Evolutionary conservation across 441 rosid species (phyloP).

Genomic region (Mallotus repandus): DNA sequence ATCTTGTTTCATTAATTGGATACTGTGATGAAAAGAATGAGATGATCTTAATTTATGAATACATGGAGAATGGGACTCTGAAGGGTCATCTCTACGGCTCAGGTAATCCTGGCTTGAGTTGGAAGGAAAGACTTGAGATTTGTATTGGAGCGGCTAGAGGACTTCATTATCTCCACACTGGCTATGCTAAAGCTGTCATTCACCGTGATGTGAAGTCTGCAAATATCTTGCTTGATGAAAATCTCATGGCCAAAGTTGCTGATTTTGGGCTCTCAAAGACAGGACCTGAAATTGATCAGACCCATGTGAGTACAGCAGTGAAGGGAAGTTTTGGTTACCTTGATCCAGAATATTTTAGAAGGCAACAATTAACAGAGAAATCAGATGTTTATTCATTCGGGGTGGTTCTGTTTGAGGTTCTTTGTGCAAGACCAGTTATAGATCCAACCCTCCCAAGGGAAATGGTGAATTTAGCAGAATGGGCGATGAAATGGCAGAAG

Average conservation of each 20-base stretch:
- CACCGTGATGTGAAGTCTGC: slow-evolving; percentile 98
- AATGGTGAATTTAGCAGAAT: slow-evolving; percentile 50
- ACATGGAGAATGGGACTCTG: slow-evolving; percentile 97
- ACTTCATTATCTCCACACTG: slow-evolving; percentile 92
- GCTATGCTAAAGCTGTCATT: slow-evolving; percentile 89
- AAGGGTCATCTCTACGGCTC: slow-evolving; percentile 93
- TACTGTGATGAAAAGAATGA: slow-evolving; percentile 92
- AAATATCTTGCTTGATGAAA: slow-evolving; percentile 85
- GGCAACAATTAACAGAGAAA: slow-evolving; percentile 90
- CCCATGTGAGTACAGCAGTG: slow-evolving; percentile 96
- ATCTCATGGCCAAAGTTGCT: slow-evolving; percentile 93
- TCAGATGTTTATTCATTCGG: slow-evolving; percentile 95
- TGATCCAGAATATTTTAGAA: slow-evolving; percentile 87
- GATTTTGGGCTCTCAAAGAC: slow-evolving; percentile 93
- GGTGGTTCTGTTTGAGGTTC: slow-evolving; percentile 83
- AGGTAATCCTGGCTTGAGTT: slow-evolving; percentile 64
- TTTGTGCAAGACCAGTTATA: slow-evolving; percentile 72
- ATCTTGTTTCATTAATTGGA: slow-evolving; percentile 88
- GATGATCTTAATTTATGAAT: slow-evolving; percentile 92
- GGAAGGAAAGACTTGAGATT: slow-evolving; percentile 89
- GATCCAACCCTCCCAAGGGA: slow-evolving; percentile 51
- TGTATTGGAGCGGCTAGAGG: slow-evolving; percentile 96
- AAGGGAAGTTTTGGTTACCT: slow-evolving; percentile 96
- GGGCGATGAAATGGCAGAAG: slow-evolving; percentile 61
- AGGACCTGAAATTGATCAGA: slow-evolving; percentile 91